Percentiles rank a stretch among this genome's conserved stretches.
Evolutionary conservation across 2,329 filamentous ascomycete species (phyloP).

Genomic region (Ploettnerulaceae sp.): DNA sequence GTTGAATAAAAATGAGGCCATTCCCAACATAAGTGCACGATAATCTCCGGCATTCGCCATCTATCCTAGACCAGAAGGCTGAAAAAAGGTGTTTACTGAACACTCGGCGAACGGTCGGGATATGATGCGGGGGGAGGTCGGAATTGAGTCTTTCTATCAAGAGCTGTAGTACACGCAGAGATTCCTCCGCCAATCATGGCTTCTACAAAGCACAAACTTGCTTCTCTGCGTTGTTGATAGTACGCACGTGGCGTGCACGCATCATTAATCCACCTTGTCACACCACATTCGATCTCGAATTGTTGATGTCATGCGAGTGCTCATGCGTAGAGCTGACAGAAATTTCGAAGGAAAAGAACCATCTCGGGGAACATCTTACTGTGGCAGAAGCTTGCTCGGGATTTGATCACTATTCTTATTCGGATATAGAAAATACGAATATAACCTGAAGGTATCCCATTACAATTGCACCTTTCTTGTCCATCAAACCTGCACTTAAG

Average conservation of each 20-base stretch:
- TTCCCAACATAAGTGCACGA: background rate
- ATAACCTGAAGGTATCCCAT: background rate
- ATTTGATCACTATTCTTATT: conserved; percentile 4
- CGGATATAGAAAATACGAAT: background rate
- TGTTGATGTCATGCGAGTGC: conserved; percentile 16
- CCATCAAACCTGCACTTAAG: too few species aligned
- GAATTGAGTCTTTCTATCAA: background rate
- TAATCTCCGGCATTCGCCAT: conserved; percentile 4
- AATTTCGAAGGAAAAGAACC: conserved; percentile 5
- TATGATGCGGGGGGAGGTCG: conserved; percentile 1
- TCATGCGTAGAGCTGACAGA: conserved; percentile 13
- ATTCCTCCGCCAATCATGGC: too few species aligned
- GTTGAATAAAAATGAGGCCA: background rate
- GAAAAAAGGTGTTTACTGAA: background rate
- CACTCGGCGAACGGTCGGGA: conserved; percentile 16
- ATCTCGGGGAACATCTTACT: conserved; percentile 5
- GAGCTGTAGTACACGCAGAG: background rate
- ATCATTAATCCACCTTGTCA: conserved; percentile 7
- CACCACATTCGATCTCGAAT: conserved; percentile 8
- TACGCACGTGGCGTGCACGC: background rate
- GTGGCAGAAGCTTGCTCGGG: conserved; percentile 2
- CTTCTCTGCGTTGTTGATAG: background rate
- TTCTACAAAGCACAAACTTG: background rate
- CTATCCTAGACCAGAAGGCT: background rate
- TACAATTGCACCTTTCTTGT: background rate